These are phyloP conservation scores for Pseudisothecium myosuroides DNA, from an alignment of 225 moss, liverwort and hornwort genomes.

Conservation along the genomic window DNA sequence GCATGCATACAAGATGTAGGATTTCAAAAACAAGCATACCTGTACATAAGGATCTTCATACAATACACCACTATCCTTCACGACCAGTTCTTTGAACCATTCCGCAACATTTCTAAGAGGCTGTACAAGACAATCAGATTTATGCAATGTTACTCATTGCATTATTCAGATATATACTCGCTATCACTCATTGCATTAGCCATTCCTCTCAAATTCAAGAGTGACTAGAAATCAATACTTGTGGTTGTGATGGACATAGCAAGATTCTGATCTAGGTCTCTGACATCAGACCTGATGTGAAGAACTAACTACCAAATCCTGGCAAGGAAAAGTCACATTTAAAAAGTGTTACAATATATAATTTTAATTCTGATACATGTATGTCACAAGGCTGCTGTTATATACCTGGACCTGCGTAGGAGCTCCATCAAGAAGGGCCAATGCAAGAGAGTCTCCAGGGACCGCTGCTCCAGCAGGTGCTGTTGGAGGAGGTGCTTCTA, in stretches of 20 bases:
- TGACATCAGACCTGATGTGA: neutral
- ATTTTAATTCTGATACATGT: neutral
- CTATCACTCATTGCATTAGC: neutral
- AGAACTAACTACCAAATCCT: neutral
- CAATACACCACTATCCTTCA: slow-evolving; percentile 86
- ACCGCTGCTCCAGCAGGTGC: slow-evolving; percentile 3
- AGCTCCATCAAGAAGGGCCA: slow-evolving; percentile 51
- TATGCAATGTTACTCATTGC: neutral
- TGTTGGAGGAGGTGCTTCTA: slow-evolving; percentile 42
- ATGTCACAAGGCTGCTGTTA: neutral
- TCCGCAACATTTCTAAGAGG: slow-evolving; percentile 69
- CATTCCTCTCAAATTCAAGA: neutral
- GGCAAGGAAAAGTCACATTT: neutral
- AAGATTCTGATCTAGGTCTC: neutral
- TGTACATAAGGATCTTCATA: slow-evolving; percentile 89
- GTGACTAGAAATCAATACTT: neutral
- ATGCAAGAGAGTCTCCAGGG: slow-evolving; percentile 54
- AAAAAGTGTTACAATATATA: neutral
- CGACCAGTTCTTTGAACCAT: slow-evolving; percentile 72
- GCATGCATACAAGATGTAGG: neutral
- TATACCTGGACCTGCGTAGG: slow-evolving; percentile 64
- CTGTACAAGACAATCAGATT: slow-evolving; percentile 24
- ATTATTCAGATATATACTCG: neutral
- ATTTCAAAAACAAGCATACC: slow-evolving; percentile 25
- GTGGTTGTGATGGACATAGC: neutral